Conservation (phyloP, 2,329 filamentous ascomycete genomes). For the Scedosporium minutisporum region DNA sequence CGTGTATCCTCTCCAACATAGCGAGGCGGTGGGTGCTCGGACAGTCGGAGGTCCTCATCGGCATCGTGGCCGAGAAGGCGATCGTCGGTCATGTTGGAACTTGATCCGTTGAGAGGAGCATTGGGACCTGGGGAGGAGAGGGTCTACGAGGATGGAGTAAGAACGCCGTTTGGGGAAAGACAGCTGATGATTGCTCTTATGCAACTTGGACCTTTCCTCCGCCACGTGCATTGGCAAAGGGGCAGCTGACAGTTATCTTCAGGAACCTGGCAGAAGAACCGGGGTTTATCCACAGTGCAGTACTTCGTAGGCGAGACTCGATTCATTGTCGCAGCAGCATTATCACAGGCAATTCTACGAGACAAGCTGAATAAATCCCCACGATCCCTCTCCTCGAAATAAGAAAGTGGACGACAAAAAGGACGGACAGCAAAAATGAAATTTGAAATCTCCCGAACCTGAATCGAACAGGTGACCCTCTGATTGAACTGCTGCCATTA, state of each 20-base stretch:
- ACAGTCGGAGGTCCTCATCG: not conserved
- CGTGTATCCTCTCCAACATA: constrained; percentile 81
- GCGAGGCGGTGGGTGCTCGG: constrained; percentile 25
- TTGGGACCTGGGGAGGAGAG: not conserved
- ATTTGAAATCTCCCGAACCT: not conserved
- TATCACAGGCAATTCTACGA: too few relatives aligned
- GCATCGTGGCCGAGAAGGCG: not conserved
- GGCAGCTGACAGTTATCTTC: not conserved
- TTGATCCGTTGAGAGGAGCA: not conserved
- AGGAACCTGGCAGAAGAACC: not conserved
- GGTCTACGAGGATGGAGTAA: not conserved
- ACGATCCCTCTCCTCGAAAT: too few relatives aligned
- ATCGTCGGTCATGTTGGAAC: not conserved
- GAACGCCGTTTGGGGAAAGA: not conserved
- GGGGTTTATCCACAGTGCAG: not conserved
- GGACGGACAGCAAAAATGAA: too few relatives aligned
- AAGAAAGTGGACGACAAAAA: too few relatives aligned
- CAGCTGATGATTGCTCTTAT: too few relatives aligned
- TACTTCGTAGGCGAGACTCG: too few relatives aligned
- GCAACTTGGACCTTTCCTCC: not conserved
- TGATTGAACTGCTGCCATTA: not conserved
- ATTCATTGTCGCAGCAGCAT: not conserved
- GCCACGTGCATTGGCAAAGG: not conserved
- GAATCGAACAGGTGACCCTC: constrained; percentile 1
- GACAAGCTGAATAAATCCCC: too few relatives aligned